These are phyloP conservation scores for Suhomyces pyralidae DNA, from an alignment of 805 yeast species.

Conservation along the genomic window DNA sequence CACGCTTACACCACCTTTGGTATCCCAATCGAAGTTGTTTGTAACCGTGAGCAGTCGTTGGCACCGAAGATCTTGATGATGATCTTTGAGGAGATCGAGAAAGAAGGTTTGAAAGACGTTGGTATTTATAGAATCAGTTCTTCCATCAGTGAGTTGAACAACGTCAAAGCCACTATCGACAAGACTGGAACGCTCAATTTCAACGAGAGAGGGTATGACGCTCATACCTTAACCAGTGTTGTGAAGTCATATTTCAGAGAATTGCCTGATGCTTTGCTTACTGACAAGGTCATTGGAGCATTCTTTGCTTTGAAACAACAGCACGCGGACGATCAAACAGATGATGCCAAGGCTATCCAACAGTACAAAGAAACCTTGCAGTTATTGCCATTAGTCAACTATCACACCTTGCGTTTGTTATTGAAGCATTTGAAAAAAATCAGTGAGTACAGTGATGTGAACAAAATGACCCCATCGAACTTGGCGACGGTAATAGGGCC, in stretches of 20 bases:
- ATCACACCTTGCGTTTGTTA: constrained; percentile 62
- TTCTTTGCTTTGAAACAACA: constrained; percentile 43
- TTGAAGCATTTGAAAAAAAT: constrained; percentile 68
- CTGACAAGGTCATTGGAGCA: constrained; percentile 60
- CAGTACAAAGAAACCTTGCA: constrained; percentile 30
- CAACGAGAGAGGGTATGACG: constrained; percentile 58
- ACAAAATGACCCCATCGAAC: constrained; percentile 87
- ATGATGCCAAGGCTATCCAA: constrained; percentile 11
- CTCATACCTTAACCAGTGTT: constrained; percentile 85
- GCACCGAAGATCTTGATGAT: constrained; percentile 67
- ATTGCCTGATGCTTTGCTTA: constrained; percentile 78
- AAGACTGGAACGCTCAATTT: constrained; percentile 45
- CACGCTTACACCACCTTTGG: constrained; percentile 61
- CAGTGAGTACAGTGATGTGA: constrained; percentile 60
- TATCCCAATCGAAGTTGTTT: constrained; percentile 73
- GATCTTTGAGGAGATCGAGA: constrained; percentile 72
- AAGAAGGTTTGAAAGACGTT: constrained; percentile 84
- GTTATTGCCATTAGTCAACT: constrained; percentile 62
- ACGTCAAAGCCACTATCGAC: constrained; percentile 45
- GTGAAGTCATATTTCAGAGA: constrained; percentile 82
- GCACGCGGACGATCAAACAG: constrained; percentile 11
- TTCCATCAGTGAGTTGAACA: constrained; percentile 45
- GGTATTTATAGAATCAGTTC: constrained; percentile 80
- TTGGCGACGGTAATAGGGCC: constrained; percentile 85
- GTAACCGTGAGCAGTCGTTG: constrained; percentile 61